Evolutionary conservation across 2,329 filamentous ascomycete species (phyloP).

Genomic region (Davidsoniella eucalypti): DNA sequence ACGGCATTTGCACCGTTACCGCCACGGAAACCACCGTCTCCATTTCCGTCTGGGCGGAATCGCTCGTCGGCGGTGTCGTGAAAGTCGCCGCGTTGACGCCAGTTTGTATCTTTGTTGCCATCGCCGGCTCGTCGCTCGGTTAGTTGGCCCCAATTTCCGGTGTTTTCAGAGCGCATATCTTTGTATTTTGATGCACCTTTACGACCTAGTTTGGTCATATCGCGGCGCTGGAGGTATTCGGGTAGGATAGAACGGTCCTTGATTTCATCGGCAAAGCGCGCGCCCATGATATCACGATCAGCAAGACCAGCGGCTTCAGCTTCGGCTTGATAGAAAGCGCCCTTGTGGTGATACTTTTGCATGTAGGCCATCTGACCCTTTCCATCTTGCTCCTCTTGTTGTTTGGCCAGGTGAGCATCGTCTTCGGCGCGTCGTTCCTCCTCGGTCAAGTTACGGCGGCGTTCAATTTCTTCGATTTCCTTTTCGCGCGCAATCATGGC

Average conservation of each 20-base stretch:
- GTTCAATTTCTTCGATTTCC: conserved; percentile 78
- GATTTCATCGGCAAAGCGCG: conserved; percentile 67
- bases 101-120: conserved; percentile 15
- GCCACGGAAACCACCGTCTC: conserved; percentile 37
- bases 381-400: conserved; percentile 62
- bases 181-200: conserved; percentile 84
- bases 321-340: conserved; percentile 85
- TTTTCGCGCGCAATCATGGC: conserved; percentile 70
- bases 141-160: conserved; percentile 63
- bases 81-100: conserved; percentile 17
- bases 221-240: conserved; percentile 79
- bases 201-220: conserved; percentile 84
- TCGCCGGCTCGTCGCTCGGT: conserved; percentile 29
- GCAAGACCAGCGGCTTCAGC: conserved; percentile 58
- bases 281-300: conserved; percentile 72
- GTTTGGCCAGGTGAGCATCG: conserved; percentile 54
- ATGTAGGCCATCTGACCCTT: conserved; percentile 76
- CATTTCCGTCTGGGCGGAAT: conserved; percentile 48
- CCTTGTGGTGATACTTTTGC: conserved; percentile 95
- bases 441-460: conserved; percentile 67
- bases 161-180: conserved; percentile 80
- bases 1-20: conserved; percentile 53
- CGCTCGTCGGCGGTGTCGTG: conserved; percentile 40
- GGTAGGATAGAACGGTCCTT: conserved; percentile 69
- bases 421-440: conserved; percentile 82